These are phyloP conservation scores for Amorphotheca resinae DNA, from an alignment of 495 filamentous ascomycete genomes.

Conservation along the genomic window DNA sequence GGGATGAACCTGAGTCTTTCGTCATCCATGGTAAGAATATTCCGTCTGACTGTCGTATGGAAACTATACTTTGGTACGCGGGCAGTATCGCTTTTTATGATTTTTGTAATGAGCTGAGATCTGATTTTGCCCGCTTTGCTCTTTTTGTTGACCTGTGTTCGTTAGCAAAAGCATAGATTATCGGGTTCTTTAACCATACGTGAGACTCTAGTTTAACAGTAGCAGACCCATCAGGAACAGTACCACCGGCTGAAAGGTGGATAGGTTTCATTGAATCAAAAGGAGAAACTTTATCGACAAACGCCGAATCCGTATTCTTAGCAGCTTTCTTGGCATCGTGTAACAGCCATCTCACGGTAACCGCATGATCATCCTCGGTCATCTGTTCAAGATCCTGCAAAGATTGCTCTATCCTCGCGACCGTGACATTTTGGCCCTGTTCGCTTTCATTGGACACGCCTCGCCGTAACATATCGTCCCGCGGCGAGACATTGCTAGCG, in stretches of 20 bases:
- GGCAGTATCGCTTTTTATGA: neutral
- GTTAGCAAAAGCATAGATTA: neutral
- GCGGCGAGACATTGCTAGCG: neutral
- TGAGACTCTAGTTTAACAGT: neutral
- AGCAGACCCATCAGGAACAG: neutral
- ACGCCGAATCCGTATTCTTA: neutral
- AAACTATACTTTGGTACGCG: constrained; percentile 14
- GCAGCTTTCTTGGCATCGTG: constrained; percentile 3
- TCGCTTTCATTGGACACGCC: neutral
- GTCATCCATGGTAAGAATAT: constrained; percentile 16
- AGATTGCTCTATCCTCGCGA: neutral
- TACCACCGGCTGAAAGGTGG: neutral
- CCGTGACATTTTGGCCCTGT: neutral
- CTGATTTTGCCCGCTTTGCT: constrained; percentile 5
- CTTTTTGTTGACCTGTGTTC: constrained; percentile 2
- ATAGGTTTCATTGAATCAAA: constrained; percentile 2
- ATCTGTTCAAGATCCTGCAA: neutral
- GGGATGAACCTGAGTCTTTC: constrained; percentile 16
- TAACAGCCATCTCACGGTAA: constrained; percentile 4
- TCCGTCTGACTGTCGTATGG: constrained; percentile 16
- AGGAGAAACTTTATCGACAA: constrained; percentile 6
- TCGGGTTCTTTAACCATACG: constrained; percentile 1
- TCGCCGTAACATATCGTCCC: neutral
- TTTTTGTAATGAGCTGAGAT: neutral
- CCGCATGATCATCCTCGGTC: constrained; percentile 5